Base-by-base conservation (phyloP, 768 basidiomycete genomes). In the Tulasnella sp. region DNA sequence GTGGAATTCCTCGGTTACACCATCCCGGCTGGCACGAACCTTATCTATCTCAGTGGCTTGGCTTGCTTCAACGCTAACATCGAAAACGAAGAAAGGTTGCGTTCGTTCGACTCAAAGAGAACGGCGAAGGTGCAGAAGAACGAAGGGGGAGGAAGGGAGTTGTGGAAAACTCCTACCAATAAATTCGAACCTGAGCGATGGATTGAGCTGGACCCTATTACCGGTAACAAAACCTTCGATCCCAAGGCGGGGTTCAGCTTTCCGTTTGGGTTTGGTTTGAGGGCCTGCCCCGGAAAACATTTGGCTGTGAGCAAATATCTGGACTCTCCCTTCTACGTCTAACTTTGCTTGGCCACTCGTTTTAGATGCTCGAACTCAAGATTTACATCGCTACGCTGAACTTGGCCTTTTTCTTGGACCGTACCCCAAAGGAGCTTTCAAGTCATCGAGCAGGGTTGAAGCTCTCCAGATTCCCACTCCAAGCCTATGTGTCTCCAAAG, bases 241-340 rank as follows among this genome's bases (percentile, higher is more conserved):
- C 75, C 75, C 12, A 76, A 56, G 46, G 46, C 44, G 14, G 75
- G 75, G 16, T 76, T 42, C 52, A 52, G 38, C 56, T 38, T 62
- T 19, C 75, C 75, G 16, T 76, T 76, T 44, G 56, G 75, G 19
- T 14, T 76, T 8, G 75, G 75, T 12, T 21, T 48, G 38, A 76
- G 56, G 75, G n/a, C 75, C 14, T 76, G 75, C 52, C 14, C 56
- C 38, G 75, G 75, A 31, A 27, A 52, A 34, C 44, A 76, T 31
- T 31, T 76, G n/a, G 75, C 75, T 27, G 75, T 76, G 46, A 31
- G 75, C n/a, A n/a, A 52, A 3, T n/a, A n/a, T n/a, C n/a, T n/a
- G n/a, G n/a, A n/a, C n/a, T n/a, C n/a, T n/a, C n/a, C n/a, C n/a
- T n/a, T n/a, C n/a, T n/a, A n/a, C n/a, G n/a, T n/a, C n/a, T n/a